These are phyloP conservation scores for Salicornia ramosissima DNA, from an alignment of 148 eudicot genomes.

Conservation along the genomic window DNA sequence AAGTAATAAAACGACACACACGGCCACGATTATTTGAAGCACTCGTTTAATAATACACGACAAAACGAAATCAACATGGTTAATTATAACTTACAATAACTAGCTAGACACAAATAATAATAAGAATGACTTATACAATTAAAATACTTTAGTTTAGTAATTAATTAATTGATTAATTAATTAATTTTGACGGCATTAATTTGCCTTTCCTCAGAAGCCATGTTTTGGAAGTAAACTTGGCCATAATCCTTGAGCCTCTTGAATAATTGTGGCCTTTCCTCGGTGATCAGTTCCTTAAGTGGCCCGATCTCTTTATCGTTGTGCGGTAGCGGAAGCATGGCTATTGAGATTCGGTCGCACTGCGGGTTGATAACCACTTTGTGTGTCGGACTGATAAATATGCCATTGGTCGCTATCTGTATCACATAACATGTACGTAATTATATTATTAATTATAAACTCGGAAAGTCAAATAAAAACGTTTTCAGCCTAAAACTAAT, in stretches of 20 bases:
- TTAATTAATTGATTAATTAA: too few relatives aligned
- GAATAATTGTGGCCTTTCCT: slow-evolving; percentile 33
- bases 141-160: too few relatives aligned
- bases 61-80: too few relatives aligned
- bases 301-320: slow-evolving; percentile 32
- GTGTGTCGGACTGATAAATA: slow-evolving; percentile 36
- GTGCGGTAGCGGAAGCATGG: slow-evolving; percentile 25
- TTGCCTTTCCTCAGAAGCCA: slow-evolving; percentile 16
- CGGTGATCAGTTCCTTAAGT: slow-evolving; percentile 20
- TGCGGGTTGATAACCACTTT: slow-evolving; percentile 33
- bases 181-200: slow-evolving; percentile 19
- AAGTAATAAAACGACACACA: too few relatives aligned
- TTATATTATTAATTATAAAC: too few relatives aligned
- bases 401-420: slow-evolving; percentile 35
- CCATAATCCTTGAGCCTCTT: slow-evolving; percentile 31
- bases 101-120: not conserved
- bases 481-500: too few relatives aligned
- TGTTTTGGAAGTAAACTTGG: slow-evolving; percentile 7
- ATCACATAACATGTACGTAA: not conserved
- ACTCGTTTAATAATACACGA: too few relatives aligned
- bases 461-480: too few relatives aligned
- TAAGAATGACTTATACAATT: too few relatives aligned
- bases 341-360: slow-evolving; percentile 28
- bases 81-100: too few relatives aligned
- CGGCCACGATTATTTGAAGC: not conserved